Conservation (phyloP, 1,139 yeast species). For the Pichia sp. region DNA sequence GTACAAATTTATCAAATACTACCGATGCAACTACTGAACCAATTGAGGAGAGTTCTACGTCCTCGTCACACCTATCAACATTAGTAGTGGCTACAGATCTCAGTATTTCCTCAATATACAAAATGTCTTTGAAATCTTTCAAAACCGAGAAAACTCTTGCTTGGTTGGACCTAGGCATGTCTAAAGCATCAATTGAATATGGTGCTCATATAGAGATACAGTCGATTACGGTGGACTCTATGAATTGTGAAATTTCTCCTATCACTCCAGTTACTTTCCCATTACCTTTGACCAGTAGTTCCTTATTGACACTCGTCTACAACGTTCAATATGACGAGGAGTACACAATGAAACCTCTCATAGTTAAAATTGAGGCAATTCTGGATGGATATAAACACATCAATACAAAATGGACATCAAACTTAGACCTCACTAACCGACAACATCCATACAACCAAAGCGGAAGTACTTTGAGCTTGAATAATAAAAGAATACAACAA, state of each 20-base stretch:
- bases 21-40: background rate
- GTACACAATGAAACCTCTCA: constrained; percentile 32
- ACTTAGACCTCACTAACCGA: constrained; percentile 40
- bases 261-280: constrained; percentile 27
- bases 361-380: constrained; percentile 29
- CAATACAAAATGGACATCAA: constrained; percentile 56
- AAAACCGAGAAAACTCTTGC: constrained; percentile 38
- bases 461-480: constrained; percentile 1
- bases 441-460: background rate
- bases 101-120: constrained; percentile 43
- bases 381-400: constrained; percentile 26
- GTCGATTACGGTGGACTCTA: constrained; percentile 34
- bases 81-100: constrained; percentile 23
- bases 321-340: constrained; percentile 30
- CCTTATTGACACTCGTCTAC: constrained; percentile 38
- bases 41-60: too few species aligned
- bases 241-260: constrained; percentile 35
- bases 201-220: constrained; percentile 23
- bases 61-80: too few species aligned
- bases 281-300: constrained; percentile 24
- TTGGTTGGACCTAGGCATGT: constrained; percentile 55
- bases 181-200: constrained; percentile 35
- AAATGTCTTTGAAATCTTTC: constrained; percentile 39
- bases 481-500: background rate
- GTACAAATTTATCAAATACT: background rate